A percentile compares a stretch with the other conserved stretches of the same genome.
phyloP scores from a whole-genome alignment of 495 filamentous ascomycete genomes.

The Thozetella sp. region DNA sequence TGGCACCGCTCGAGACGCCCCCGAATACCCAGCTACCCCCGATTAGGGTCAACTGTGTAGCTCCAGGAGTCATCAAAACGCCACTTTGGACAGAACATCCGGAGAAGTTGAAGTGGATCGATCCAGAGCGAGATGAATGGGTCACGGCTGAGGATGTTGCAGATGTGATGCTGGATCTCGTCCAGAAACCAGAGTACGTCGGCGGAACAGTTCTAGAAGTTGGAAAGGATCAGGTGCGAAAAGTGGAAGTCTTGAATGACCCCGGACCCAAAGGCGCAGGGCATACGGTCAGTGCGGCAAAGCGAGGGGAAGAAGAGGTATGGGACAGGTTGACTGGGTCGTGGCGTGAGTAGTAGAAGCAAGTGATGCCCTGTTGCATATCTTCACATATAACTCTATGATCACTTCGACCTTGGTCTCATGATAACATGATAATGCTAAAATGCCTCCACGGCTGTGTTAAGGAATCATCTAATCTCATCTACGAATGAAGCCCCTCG shows the following conservation, averaged over 20 bases:
- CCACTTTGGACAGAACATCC: conserved; percentile 68
- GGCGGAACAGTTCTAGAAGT: conserved; percentile 60
- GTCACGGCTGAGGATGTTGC: conserved; percentile 13
- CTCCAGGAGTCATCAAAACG: conserved; percentile 65
- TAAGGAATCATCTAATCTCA: too few relatives aligned
- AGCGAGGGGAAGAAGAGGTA: not conserved
- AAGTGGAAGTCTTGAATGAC: conserved; percentile 54
- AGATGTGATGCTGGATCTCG: conserved; percentile 13
- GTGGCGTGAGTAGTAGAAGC: not conserved
- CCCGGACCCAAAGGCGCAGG: conserved; percentile 42
- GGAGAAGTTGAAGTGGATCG: conserved; percentile 59
- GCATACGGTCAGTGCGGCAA: not conserved
- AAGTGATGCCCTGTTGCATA: not conserved
- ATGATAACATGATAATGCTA: too few relatives aligned
- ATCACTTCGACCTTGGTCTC: too few relatives aligned
- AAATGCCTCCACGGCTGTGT: too few relatives aligned
- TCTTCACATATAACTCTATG: not conserved
- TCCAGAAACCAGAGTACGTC: conserved; percentile 11
- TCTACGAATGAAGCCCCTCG: too few relatives aligned
- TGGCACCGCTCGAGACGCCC: conserved; percentile 48
- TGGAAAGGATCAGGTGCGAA: conserved; percentile 49
- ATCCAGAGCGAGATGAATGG: not conserved
- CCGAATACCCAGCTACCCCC: conserved; percentile 29
- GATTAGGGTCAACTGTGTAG: conserved; percentile 65
- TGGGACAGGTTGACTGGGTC: not conserved